Conservation (phyloP, 176 grass and related monocot genomes). For the Musa beccarii region DNA sequence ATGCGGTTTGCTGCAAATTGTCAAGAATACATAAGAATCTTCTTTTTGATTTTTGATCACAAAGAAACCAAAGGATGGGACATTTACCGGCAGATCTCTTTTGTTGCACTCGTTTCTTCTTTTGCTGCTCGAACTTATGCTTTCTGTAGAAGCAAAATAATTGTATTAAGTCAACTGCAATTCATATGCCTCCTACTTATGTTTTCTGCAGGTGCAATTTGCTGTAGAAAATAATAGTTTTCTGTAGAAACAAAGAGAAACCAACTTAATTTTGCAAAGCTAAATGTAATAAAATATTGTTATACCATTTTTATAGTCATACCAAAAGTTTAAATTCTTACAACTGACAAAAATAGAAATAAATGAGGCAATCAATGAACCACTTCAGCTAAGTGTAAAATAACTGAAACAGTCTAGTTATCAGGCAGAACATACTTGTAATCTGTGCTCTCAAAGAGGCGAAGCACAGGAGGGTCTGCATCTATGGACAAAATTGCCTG, state of each 20-base stretch:
- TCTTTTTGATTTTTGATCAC: slow-evolving; percentile 1
- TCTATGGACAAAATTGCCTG: slow-evolving; percentile 81
- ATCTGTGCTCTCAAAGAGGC: slow-evolving; percentile 62
- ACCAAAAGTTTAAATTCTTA: too few species aligned
- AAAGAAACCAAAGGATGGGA: slow-evolving; percentile 1
- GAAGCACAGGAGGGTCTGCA: slow-evolving; percentile 80
- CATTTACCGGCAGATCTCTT: slow-evolving; percentile 73
- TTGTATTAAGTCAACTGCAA: not conserved
- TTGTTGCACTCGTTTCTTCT: slow-evolving; percentile 87
- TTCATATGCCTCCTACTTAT: too few species aligned
- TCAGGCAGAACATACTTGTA: slow-evolving; percentile 50
- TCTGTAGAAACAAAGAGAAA: not conserved
- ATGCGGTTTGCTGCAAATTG: slow-evolving; percentile 48
- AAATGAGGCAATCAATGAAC: not conserved
- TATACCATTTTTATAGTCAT: not conserved
- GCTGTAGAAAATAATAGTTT: too few species aligned
- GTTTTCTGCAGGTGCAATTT: too few species aligned
- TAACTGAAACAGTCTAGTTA: slow-evolving; percentile 13
- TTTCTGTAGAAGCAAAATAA: slow-evolving; percentile 48
- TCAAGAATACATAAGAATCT: slow-evolving; percentile 15
- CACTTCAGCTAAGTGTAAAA: not conserved
- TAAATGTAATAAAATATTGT: not conserved
- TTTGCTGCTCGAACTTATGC: slow-evolving; percentile 80
- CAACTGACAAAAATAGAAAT: not conserved
- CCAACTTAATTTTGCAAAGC: slow-evolving; percentile 12